Base-by-base conservation (phyloP, 192 early-diverging fungal species). In the Pilobolus umbonatus region DNA sequence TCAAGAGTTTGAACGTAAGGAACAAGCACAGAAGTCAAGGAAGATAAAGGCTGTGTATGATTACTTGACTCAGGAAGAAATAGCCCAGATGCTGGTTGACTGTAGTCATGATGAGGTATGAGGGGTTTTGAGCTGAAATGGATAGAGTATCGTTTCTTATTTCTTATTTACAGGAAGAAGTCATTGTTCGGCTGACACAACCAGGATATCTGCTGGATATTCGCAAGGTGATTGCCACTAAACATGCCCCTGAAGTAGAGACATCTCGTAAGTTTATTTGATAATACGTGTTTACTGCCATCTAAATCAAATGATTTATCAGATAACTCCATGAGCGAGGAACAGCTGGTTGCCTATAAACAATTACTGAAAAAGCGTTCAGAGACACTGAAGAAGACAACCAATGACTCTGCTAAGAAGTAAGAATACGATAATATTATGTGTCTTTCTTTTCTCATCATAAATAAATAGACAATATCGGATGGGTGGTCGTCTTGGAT, bases 321-420 rank as follows among this genome's bases (percentile, higher is more conserved):
- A 50, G 72, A 60, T 11, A 74, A 67, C 36, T 59, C 68, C 5
- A 88, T 95, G 90, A 87, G 79, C 4, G 85, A 86, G 6, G 88
- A 92, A 57, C 91, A 95, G 81, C 84, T 85, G 15, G 84, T 80
- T 49, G 88, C 89, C 26, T 93, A 95, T 75, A 84, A 95, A 44
- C 85, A 89, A 70, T 80, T 92, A 53, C 65, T 93, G 43, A 89
- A 86, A 63, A 95, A 91, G 68, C 83, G 93, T 67, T 86, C 79
- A 24, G 77, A 85, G 38, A 84, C 88, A 17, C 74, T 85, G 30
- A 90, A 86, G 56, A 95, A 92, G 74, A 88, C 86, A 0, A 90
- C 89, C 2, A 87, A 83, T 28, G 84, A 85, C 39, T 81, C 85
- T 54, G 80, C 82, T 25, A 89, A 88, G 57, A 79, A 84, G 83